phyloP scores from a whole-genome alignment of 169 alveolate genomes.

The Amoebophrya sp. region DNA sequence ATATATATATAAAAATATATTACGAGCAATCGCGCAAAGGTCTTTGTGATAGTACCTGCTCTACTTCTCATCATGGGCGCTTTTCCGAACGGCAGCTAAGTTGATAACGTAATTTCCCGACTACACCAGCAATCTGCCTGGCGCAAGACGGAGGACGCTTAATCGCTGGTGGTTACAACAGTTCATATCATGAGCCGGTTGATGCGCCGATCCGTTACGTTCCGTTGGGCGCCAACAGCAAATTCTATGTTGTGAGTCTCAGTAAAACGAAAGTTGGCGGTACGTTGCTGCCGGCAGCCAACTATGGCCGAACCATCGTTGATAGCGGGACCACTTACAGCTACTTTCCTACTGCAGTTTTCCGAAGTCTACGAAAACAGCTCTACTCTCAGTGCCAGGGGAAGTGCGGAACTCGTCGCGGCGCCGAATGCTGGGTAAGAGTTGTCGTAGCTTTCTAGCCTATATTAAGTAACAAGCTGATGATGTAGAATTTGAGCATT shows the following conservation, averaged over 20 bases:
- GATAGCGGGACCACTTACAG: background rate
- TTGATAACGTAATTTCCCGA: no score
- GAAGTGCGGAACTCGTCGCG: background rate
- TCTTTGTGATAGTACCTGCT: no score
- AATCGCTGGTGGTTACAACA: background rate
- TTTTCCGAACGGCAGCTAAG: no score
- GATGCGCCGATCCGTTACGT: background rate
- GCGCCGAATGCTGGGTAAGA: background rate
- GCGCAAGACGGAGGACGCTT: background rate
- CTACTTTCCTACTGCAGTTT: background rate
- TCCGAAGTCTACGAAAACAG: background rate
- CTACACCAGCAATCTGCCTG: background rate
- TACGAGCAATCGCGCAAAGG: no score
- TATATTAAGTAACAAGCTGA: background rate
- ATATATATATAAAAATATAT: no score
- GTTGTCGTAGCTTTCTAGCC: background rate
- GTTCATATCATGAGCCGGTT: background rate
- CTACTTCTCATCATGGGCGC: no score
- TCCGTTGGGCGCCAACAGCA: background rate
- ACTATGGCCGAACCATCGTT: background rate
- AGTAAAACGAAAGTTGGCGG: background rate
- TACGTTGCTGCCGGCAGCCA: background rate
- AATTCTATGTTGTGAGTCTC: background rate
- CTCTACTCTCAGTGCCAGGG: background rate
- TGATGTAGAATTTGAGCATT: background rate